Base-by-base conservation (phyloP, 2,329 filamentous ascomycete genomes). In the Nakataea oryzae region DNA sequence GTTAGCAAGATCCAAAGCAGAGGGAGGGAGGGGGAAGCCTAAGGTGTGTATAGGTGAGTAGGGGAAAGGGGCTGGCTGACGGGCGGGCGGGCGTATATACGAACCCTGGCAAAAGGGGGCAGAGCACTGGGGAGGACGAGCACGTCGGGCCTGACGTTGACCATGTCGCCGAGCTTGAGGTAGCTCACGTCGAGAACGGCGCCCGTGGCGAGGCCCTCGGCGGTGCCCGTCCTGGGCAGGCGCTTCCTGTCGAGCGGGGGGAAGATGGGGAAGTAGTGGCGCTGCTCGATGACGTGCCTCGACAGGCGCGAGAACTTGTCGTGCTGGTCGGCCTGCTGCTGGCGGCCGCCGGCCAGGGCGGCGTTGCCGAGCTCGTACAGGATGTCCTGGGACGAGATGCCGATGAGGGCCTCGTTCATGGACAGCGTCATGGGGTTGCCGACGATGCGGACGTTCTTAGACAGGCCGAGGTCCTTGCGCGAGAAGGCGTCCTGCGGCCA, bases 381-480 rank as follows among this genome's bases (percentile, higher is more conserved):
- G 3, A 91, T 78, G 71, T 99, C 95, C 69, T 96, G 89, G 0
- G 87, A 88, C 29, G 88, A 92, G 67, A 97, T 82, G 5, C 90
- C 92, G 29, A 97, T 75, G 1, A 93, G 82, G 56, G 88, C 83
- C 74, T 97, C 95, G 74, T 99, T 99, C 66, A 97, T 80, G 7
- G 86, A 90, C 3, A 97, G 75, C 11, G 90, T 91, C 80, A 96
- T 93, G 0, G 95, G 95, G 71, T 97, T 97, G 2, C 92, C 91
- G 21, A 97, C 85, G 67, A 96, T 84, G 62, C 84, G 86, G 13
- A 83, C 88, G 62, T 87, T 81, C 71, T 91, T 93, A 13, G 89
- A 89, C 6, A 97, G 80, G 5, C 89, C 90, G 8, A 96, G 82
- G 24, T 93, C 89, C 69, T 86, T 89, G 66, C 81, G 79, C 1